These are phyloP conservation scores for Fagopyrum tataricum DNA, from an alignment of 148 eudicot genomes.

Conservation along the genomic window DNA sequence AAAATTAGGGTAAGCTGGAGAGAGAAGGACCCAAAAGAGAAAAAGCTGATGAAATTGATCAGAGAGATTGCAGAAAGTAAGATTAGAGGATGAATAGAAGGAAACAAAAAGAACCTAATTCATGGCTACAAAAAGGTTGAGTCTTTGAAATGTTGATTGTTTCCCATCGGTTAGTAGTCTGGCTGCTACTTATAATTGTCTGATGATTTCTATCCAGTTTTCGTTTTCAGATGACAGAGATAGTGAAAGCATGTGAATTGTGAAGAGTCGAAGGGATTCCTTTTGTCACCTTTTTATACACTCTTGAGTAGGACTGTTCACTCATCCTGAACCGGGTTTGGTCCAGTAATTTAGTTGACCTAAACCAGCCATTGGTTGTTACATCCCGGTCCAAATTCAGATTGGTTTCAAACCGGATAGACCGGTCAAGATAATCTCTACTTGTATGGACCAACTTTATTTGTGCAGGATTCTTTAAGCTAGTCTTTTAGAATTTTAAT, in stretches of 20 bases:
- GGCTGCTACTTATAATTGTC: neutral
- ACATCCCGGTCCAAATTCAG: no score
- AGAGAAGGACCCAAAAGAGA: neutral
- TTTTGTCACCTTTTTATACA: neutral
- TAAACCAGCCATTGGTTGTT: no score
- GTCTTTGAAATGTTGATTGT: neutral
- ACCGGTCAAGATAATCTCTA: no score
- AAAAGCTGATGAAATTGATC: neutral
- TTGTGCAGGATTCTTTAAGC: no score
- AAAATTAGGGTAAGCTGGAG: neutral
- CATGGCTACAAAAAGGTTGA: constrained; percentile 4
- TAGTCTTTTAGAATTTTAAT: no score
- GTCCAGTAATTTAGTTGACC: no score
- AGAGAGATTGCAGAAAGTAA: neutral
- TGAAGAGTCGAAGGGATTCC: neutral
- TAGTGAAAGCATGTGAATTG: neutral
- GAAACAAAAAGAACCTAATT: neutral
- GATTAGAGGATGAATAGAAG: neutral
- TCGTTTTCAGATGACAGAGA: constrained; percentile 4
- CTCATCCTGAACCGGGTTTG: no score
- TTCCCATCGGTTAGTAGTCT: neutral
- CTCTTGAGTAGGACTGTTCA: no score
- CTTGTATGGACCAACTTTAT: no score
- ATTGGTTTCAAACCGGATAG: no score
- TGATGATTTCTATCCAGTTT: neutral